Conservation (phyloP, 139 green algal species). For the Chlamydomonas asymmetrica region DNA sequence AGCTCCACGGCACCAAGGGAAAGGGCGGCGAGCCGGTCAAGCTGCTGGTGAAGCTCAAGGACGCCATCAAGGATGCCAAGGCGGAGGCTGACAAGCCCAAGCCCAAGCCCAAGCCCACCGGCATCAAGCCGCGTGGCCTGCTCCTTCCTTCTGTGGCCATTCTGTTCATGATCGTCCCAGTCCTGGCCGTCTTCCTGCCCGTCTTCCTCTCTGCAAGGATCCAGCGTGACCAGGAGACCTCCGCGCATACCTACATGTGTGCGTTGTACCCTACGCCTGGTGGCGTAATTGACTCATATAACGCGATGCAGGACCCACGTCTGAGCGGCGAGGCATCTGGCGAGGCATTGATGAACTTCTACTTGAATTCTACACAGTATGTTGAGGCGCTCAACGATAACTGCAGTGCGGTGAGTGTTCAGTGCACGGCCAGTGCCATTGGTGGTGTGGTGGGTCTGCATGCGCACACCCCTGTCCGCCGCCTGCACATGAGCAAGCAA, state of each 20-base stretch:
- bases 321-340: not conserved
- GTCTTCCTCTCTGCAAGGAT: not conserved
- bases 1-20: conserved; percentile 16
- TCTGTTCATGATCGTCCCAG: not conserved
- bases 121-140: not conserved
- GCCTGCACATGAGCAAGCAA: too few relatives aligned
- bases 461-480: too few relatives aligned
- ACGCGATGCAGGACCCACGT: not conserved
- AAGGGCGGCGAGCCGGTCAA: not conserved
- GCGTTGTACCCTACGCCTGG: not conserved
- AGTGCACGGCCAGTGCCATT: too few relatives aligned
- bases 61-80: not conserved
- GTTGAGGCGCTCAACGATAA: not conserved
- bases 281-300: too few relatives aligned
- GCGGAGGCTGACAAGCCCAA: not conserved
- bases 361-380: not conserved
- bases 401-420: not conserved
- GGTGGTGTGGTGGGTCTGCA: too few relatives aligned
- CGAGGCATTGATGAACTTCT: not conserved
- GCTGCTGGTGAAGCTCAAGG: not conserved
- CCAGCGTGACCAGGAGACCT: not conserved
- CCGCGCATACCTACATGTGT: not conserved
- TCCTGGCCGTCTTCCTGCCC: not conserved
- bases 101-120: not conserved
- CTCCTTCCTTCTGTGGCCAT: not conserved